These are phyloP conservation scores for Penstemon davidsonii DNA, from an alignment of 257 asterid genomes.

Conservation along the genomic window DNA sequence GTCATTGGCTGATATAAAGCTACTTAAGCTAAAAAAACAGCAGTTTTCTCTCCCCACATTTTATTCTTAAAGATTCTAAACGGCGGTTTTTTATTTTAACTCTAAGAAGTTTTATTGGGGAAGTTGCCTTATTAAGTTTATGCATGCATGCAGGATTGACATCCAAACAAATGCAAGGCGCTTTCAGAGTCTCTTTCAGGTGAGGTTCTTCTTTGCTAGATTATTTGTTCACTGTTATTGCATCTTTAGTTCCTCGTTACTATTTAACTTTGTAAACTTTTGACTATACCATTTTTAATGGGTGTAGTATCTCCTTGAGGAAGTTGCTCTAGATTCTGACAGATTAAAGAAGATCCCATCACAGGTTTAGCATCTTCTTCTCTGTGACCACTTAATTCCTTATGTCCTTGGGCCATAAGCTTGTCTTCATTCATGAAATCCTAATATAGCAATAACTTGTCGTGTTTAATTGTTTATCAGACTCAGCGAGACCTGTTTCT, in stretches of 20 bases:
- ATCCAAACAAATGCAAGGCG: conserved; percentile 86
- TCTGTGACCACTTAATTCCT: conserved; percentile 4
- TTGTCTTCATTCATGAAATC: conserved; percentile 14
- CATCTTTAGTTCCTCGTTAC: background rate
- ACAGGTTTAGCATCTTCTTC: conserved; percentile 53
- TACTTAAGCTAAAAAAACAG: background rate
- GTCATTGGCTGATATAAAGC: conserved; percentile 16
- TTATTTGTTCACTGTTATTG: conserved; percentile 13
- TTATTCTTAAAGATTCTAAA: background rate
- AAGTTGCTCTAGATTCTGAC: conserved; percentile 73
- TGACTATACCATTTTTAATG: conserved; percentile 23
- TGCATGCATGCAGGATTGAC: conserved; percentile 73
- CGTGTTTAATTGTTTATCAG: conserved; percentile 39
- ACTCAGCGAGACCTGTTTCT: conserved; percentile 85
- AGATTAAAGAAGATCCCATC: conserved; percentile 75
- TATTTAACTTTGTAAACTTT: background rate
- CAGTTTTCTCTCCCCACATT: background rate
- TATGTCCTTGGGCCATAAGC: conserved; percentile 8
- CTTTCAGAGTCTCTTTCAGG: conserved; percentile 84
- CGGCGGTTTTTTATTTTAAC: background rate
- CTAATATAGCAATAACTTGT: conserved; percentile 11
- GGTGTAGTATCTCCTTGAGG: conserved; percentile 82
- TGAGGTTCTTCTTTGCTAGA: conserved; percentile 28
- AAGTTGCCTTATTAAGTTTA: conserved; percentile 10
- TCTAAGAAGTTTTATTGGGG: background rate